Base-by-base conservation (phyloP, 106 monocot species). In the Agapanthus africanus region DNA sequence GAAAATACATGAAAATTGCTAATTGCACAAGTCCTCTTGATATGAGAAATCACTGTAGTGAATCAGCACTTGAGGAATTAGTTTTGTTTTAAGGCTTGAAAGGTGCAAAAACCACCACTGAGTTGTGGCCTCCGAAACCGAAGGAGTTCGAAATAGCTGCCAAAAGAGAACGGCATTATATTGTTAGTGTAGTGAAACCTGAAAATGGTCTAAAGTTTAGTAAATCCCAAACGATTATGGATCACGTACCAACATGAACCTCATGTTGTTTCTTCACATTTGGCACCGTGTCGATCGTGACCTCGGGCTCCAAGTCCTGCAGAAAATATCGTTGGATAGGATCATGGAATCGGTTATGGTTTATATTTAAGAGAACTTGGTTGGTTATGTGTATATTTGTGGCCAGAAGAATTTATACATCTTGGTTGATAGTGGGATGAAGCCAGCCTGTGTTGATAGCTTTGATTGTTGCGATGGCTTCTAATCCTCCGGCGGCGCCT, bases 91-190 rank as follows among this genome's bases (percentile, higher is more conserved):
- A 87, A 4, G 83, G 83, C 75, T 78, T 87, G 63, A 80, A 87
- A 22, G 87, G 83, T 21, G 83, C 83, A 50, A 87, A 87, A 4
- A 83, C 83, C 39, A 83, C 83, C n/a, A 87, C 87, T 0, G 87
- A 83, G 54, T 87, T 87, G 69, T 87, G 87, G 16, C 87, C 87
- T 5, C 87, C 87, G 21, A 87, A 80, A 61, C 87, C 87, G 60
- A 83, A 87, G 50, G 87, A 87, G 54, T 87, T 87, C 6, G 87
- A 87, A 28, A 87, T 87, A 21, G 68, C 83, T 87, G 77, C 54
- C 37, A 49, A 35, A 19, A 4, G 44, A 2, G 25, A 25, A 64
- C n/a, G n/a, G n/a, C n/a, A n/a, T n/a, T n/a, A n/a, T n/a, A n/a
- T n/a, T n/a, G n/a, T n/a, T n/a, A n/a, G n/a, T n/a, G n/a, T n/a